phyloP scores from a whole-genome alignment of 176 grass and related monocot species.

The Avena eriantha region DNA sequence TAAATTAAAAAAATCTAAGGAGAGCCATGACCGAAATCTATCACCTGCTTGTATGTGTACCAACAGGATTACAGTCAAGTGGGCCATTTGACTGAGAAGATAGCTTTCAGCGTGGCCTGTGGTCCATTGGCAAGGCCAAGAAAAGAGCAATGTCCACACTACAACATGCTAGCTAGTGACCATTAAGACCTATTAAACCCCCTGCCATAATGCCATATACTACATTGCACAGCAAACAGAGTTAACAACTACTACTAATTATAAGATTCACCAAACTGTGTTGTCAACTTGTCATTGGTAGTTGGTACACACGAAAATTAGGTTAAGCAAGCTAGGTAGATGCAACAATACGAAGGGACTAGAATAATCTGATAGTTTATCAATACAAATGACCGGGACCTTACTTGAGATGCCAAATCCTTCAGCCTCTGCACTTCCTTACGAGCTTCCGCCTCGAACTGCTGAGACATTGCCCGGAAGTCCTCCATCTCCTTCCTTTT shows the following conservation, averaged over 20 bases:
- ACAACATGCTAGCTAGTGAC: background rate
- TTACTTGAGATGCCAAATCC: conserved; percentile 71
- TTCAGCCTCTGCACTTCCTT: conserved; percentile 62
- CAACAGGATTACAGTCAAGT: conserved; percentile 35
- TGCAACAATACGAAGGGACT: background rate
- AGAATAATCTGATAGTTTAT: conserved; percentile 46
- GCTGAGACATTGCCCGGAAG: conserved; percentile 51
- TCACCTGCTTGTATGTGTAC: background rate
- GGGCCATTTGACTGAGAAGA: conserved; percentile 27
- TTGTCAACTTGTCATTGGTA: conserved; percentile 12
- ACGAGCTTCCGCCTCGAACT: conserved; percentile 57
- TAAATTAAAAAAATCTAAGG: conserved; percentile 36
- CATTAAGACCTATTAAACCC: conserved; percentile 38
- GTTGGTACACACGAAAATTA: conserved; percentile 19
- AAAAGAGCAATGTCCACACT: conserved; percentile 27
- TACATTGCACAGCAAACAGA: conserved; percentile 20
- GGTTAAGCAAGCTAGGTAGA: conserved; percentile 12
- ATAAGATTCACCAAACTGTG: conserved; percentile 40
- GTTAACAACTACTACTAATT: background rate
- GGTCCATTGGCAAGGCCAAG: conserved; percentile 41
- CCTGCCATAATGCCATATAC: conserved; percentile 27
- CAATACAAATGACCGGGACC: conserved; percentile 38
- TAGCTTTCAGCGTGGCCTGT: conserved; percentile 36
- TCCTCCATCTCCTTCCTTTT: conserved; percentile 78
- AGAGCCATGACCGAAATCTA: conserved; percentile 31